These are phyloP conservation scores for Discostella pseudostelligera DNA, from an alignment of 108 stramenopile species.

Conservation along the genomic window DNA sequence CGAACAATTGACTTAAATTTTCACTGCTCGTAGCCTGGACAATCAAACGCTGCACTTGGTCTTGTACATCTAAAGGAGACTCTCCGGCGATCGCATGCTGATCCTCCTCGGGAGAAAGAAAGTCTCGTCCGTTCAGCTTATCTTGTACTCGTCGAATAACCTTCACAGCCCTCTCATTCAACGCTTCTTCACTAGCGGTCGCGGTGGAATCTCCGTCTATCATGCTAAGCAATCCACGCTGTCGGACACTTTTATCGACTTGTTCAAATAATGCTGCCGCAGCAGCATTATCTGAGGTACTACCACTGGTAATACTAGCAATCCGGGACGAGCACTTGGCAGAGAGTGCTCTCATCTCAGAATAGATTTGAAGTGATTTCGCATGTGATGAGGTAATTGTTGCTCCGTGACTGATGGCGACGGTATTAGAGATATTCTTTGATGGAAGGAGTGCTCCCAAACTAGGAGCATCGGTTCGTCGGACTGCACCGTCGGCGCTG, in stretches of 20 bases:
- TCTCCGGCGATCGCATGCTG: slow-evolving; percentile 33
- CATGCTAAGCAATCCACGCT: slow-evolving; percentile 65
- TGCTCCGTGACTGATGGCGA: slow-evolving; percentile 8
- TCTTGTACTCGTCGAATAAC: slow-evolving; percentile 96
- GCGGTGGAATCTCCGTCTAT: slow-evolving; percentile 46
- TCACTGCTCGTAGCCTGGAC: slow-evolving; percentile 94
- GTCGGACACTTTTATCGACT: slow-evolving; percentile 66
- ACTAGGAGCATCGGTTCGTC: slow-evolving; percentile 4
- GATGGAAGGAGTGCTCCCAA: slow-evolving; percentile 1
- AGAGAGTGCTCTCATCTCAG: slow-evolving; percentile 68
- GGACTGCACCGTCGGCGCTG: not conserved
- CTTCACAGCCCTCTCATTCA: slow-evolving; percentile 96
- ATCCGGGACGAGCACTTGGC: slow-evolving; percentile 68
- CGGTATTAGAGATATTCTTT: not conserved
- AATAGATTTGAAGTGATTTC: slow-evolving; percentile 69
- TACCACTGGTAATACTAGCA: slow-evolving; percentile 63
- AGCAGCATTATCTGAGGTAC: slow-evolving; percentile 26
- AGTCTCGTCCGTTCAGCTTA: slow-evolving; percentile 97
- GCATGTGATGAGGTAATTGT: slow-evolving; percentile 18
- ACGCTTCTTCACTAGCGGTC: slow-evolving; percentile 63
- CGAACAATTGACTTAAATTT: slow-evolving; percentile 93
- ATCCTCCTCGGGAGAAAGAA: slow-evolving; percentile 51
- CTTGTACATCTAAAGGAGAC: slow-evolving; percentile 73
- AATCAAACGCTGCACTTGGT: slow-evolving; percentile 97
- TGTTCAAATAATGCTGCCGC: slow-evolving; percentile 59